Percentiles rank a stretch among this genome's conserved stretches.
Conservation (phyloP, 2,329 filamentous ascomycete genomes). For the Cladosporium sp. region DNA sequence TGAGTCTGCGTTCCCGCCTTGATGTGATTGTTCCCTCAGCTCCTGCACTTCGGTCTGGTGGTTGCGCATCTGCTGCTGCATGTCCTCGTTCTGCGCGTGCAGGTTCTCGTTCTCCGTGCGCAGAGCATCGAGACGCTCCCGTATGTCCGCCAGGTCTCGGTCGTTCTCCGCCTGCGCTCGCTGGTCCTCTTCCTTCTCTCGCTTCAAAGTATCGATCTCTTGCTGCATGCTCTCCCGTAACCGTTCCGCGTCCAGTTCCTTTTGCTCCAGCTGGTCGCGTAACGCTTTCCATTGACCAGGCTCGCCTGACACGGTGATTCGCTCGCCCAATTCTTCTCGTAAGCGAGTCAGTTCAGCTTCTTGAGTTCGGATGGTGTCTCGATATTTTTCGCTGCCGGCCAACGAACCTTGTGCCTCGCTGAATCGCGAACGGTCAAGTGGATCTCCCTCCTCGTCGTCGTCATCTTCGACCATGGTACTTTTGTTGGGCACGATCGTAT, state of each 20-base stretch:
- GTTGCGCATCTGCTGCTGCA: slow-evolving; percentile 15
- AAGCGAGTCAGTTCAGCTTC: slow-evolving; percentile 62
- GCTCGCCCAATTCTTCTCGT: slow-evolving; percentile 1
- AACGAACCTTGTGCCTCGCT: slow-evolving; percentile 13
- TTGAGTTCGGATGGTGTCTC: slow-evolving; percentile 70
- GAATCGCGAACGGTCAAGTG: slow-evolving; percentile 7
- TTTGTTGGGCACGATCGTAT: slow-evolving; percentile 96
- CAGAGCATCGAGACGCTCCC: slow-evolving; percentile 16
- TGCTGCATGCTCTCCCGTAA: slow-evolving; percentile 76
- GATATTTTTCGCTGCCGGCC: slow-evolving; percentile 48
- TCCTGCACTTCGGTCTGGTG: slow-evolving; percentile 38
- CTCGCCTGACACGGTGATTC: slow-evolving; percentile 17
- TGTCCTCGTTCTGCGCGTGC: slow-evolving; percentile 10
- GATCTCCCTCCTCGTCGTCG: slow-evolving; percentile 49
- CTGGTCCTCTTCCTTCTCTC: slow-evolving; percentile 26
- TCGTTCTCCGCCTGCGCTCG: slow-evolving; percentile 23
- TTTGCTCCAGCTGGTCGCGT: slow-evolving; percentile 61
- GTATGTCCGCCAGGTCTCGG: slow-evolving; percentile 20
- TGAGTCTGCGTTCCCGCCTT: slow-evolving; percentile 41
- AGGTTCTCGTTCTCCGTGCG: slow-evolving; percentile 11
- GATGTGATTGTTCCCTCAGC: slow-evolving; percentile 14
- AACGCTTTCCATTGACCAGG: slow-evolving; percentile 36
- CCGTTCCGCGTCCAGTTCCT: slow-evolving; percentile 46
- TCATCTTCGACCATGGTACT: slow-evolving; percentile 97
- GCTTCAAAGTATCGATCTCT: slow-evolving; percentile 70